Percentiles rank a stretch among this genome's conserved stretches.
Evolutionary conservation across 2,329 filamentous ascomycete genomes (phyloP).

Genomic region (Monosporascus ibericus): DNA sequence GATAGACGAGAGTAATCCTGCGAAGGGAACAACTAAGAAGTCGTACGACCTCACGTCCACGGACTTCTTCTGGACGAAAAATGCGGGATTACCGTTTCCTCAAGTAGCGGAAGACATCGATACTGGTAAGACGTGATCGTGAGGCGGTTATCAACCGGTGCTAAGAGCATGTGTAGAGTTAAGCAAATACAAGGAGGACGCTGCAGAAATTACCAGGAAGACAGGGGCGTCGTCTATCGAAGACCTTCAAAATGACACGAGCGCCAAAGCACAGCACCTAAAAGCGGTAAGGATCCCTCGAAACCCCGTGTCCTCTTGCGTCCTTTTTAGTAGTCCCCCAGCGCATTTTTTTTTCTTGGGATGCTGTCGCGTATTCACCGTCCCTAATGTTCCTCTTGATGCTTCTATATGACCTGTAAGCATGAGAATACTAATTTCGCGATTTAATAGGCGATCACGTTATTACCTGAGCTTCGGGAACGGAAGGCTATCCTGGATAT

Average conservation of each 20-base stretch:
- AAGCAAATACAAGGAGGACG: conserved; percentile 92
- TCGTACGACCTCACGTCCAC: conserved; percentile 83
- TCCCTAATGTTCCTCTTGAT: no score
- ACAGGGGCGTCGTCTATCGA: conserved; percentile 90
- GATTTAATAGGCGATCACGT: conserved; percentile 61
- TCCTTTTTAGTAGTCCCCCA: no score
- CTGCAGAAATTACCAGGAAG: conserved; percentile 88
- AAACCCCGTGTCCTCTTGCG: no score
- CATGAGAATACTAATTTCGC: no score
- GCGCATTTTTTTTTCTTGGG: no score
- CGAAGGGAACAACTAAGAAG: conserved; percentile 74
- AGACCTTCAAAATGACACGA: conserved; percentile 84
- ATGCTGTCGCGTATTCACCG: no score
- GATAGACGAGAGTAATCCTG: conserved; percentile 68
- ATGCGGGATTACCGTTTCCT: conserved; percentile 84
- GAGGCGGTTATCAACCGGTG: neutral
- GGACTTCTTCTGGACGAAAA: conserved; percentile 96
- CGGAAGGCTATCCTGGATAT: conserved; percentile 91
- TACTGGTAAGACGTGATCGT: conserved; percentile 29
- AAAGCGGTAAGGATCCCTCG: conserved; percentile 51
- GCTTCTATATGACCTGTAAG: no score
- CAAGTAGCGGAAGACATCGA: conserved; percentile 97
- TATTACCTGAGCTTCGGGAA: conserved; percentile 86
- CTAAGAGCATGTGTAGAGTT: conserved; percentile 48
- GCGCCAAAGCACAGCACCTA: conserved; percentile 84